Base-by-base conservation (phyloP, 148 eudicot genomes). In the Vaccinium darrowii region DNA sequence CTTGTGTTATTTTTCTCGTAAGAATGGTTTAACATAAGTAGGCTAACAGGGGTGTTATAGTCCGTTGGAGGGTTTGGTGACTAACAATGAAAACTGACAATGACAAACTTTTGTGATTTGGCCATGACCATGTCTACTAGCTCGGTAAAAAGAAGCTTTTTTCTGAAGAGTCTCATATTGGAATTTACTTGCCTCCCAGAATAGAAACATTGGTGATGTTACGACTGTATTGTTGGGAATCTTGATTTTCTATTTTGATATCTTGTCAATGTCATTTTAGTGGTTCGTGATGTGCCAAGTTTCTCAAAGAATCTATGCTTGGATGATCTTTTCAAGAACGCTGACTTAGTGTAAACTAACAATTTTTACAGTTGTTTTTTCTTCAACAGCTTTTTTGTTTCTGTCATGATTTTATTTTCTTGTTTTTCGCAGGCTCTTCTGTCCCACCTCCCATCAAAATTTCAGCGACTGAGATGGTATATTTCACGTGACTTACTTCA, bases 401-500 rank as follows among this genome's bases (percentile, higher is more conserved):
- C 74, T 12, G 18, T 69, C 74, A 11, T 69, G 74, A 69, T 69
- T 69, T 27, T 69, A 5, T 69, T 69, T 27, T 30, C 74, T 69
- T 69, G 74, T 15, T 47, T 86, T 88, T 86, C 87, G 86, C 98
- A 96, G 99, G 92, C 90, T 81, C 86, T 96, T 80, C 90, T 96
- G 49, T 89, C 93, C 50, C 98, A 96, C 78, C 91, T 96, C 81
- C 98, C 96, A 54, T 87, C 87, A 57, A 96, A 96, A 85, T 94
- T 87, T 85, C 91, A 87, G 80, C 88, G 88, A 87, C 89, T 96
- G 83, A 92, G 95, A 93, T 85, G 99, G 99, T 96, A 93, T 36
- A 71, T 84, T 69, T 84, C 43, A 19, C 12, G 27, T 51, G 53
- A 36, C 86, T 81, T 47, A 12, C 39, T 81, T 81, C 69, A 76